These are phyloP conservation scores for Amanita polypyramis DNA, from an alignment of 768 basidiomycete genomes.

Conservation along the genomic window DNA sequence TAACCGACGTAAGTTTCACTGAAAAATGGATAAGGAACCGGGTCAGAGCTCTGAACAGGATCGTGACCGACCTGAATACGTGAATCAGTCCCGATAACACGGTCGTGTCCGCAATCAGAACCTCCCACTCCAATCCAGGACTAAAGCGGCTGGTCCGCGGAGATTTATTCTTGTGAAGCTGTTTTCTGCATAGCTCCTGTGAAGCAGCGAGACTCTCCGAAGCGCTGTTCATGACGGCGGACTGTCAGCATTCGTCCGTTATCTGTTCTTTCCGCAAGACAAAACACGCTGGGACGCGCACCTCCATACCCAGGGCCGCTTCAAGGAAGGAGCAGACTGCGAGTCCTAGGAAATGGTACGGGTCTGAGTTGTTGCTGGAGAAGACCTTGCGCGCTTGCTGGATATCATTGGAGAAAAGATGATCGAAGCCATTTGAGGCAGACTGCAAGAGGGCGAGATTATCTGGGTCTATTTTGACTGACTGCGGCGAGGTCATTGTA, in stretches of 20 bases:
- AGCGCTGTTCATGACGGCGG: constrained; percentile 56
- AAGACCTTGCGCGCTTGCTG: constrained; percentile 41
- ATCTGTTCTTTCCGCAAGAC: background rate
- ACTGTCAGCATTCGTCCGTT: constrained; percentile 20
- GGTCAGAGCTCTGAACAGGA: background rate
- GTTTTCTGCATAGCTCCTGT: constrained; percentile 51
- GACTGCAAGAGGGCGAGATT: constrained; percentile 17
- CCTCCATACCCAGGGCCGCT: constrained; percentile 78
- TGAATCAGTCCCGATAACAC: constrained; percentile 63
- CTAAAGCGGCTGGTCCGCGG: constrained; percentile 33
- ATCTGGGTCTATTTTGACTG: too few relatives aligned
- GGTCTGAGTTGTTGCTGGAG: constrained; percentile 33
- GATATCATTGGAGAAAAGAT: constrained; percentile 61
- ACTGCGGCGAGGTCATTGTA: background rate
- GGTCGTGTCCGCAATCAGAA: constrained; percentile 62
- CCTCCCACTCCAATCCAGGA: constrained; percentile 66
- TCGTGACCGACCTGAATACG: constrained; percentile 46
- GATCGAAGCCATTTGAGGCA: constrained; percentile 49
- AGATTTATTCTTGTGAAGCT: constrained; percentile 25
- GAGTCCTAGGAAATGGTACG: constrained; percentile 64
- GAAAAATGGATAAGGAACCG: background rate
- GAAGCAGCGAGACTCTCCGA: constrained; percentile 41
- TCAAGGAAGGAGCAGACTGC: constrained; percentile 69
- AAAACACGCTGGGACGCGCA: constrained; percentile 15
- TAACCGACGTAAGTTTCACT: constrained; percentile 73